Base-by-base conservation (phyloP, 148 eudicot species). In the Drosera capensis region DNA sequence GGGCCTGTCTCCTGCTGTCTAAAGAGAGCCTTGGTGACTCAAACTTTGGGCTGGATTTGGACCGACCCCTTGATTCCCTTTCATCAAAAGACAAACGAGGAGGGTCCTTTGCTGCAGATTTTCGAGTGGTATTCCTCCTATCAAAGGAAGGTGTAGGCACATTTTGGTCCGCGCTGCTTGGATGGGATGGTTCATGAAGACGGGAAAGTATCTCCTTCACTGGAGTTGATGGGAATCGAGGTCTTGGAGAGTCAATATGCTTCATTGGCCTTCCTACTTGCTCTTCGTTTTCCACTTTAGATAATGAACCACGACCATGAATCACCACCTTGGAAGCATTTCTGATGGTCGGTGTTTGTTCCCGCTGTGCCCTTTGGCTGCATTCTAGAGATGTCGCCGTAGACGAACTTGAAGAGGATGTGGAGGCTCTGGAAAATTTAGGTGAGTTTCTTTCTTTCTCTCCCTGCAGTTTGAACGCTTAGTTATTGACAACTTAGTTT, bases 1-100 rank as follows among this genome's bases (percentile, higher is more conserved):
- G 29, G 28, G 62, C 55, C 54, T 65, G 48, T 24, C 73, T 68
- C 59, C 71, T 74, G 23, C 96, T 79, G 53, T 87, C 96, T 43
- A 87, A 47, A 4, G 96, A 87, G 8, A 87, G 63, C 49, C 96
- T 61, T 1, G 96, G 96, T 17, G 65, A 65, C 48, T 87, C 94
- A 26, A 60, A 56, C 62, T 77, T 79, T 56, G 55, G 39, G 20
- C 48, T 35, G 11, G 70, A 59, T 55, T 54, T 69, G 34, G 44
- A 23, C 25, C 23, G 23, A 20, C 65, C 63, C 20, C 59, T 52
- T 12, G 64, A 57, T 60, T 73, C 84, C 53, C 71, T 68, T 53
- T 68, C 84, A 51, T 87, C 96, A 42, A 68, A 79, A 46, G 96
- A 86, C 59, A 59, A 62, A n/a, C 88, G 64, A 14, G 69, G 64